These are phyloP conservation scores for Cicer yamashitae DNA, from an alignment of 306 rosid species.

Conservation along the genomic window DNA sequence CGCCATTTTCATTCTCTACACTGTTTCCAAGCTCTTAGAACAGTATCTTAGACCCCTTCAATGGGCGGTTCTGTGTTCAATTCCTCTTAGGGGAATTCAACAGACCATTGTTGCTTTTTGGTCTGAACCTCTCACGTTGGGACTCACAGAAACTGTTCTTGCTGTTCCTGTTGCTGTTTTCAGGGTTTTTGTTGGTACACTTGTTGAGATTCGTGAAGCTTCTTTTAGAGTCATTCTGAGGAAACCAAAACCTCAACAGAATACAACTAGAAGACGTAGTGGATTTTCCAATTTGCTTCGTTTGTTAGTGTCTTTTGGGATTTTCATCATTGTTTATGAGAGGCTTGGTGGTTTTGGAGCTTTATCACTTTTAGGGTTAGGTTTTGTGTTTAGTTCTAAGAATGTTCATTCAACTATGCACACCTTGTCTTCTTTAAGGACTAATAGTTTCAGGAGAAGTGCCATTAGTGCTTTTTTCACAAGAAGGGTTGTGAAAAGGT, in stretches of 20 bases:
- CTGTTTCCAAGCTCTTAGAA: slow-evolving; percentile 75
- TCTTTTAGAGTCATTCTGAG: slow-evolving; percentile 53
- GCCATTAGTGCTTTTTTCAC: slow-evolving; percentile 75
- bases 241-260: slow-evolving; percentile 55
- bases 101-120: slow-evolving; percentile 75
- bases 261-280: slow-evolving; percentile 45
- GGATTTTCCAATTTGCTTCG: slow-evolving; percentile 77
- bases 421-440: slow-evolving; percentile 70
- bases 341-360: slow-evolving; percentile 69
- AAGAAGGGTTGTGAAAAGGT: slow-evolving; percentile 60
- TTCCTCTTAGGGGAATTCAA: slow-evolving; percentile 84
- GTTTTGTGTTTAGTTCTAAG: slow-evolving; percentile 71
- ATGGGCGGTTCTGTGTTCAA: slow-evolving; percentile 93
- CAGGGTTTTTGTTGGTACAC: slow-evolving; percentile 74
- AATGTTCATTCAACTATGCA: slow-evolving; percentile 81
- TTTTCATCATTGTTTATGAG: slow-evolving; percentile 78
- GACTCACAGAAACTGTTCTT: slow-evolving; percentile 85
- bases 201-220: slow-evolving; percentile 74
- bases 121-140: slow-evolving; percentile 72
- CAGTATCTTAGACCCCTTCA: slow-evolving; percentile 80
- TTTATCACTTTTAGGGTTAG: slow-evolving; percentile 61
- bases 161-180: slow-evolving; percentile 79
- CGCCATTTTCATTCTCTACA: slow-evolving; percentile 70
- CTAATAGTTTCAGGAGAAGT: slow-evolving; percentile 72
- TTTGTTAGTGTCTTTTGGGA: slow-evolving; percentile 80